These are phyloP conservation scores for Flaveria floridana DNA, from an alignment of 140 eudicot species.

Conservation along the genomic window DNA sequence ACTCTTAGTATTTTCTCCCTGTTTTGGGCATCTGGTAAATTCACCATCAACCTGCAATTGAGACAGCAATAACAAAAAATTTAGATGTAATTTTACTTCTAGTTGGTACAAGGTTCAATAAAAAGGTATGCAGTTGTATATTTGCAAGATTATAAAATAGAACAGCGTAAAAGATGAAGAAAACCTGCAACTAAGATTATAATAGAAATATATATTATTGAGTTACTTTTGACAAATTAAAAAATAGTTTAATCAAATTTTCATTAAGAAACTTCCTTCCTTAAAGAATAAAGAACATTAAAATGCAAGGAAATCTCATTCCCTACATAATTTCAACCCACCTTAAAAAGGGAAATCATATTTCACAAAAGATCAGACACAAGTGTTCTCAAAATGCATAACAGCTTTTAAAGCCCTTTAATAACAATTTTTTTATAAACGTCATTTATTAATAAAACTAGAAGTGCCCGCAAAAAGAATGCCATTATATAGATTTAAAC, in stretches of 20 bases:
- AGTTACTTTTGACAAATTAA: neutral
- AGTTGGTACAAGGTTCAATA: neutral
- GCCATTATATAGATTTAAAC: neutral
- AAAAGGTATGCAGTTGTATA: neutral
- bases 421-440: too few relatives aligned
- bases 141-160: neutral
- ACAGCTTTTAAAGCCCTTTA: neutral
- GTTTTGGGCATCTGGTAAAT: conserved; percentile 76
- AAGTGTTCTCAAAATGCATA: neutral
- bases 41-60: conserved; percentile 76
- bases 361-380: neutral
- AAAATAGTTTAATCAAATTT: neutral
- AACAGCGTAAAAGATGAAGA: neutral
- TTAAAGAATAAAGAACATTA: too few relatives aligned
- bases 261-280: too few relatives aligned
- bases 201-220: neutral
- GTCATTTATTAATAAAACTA: too few relatives aligned
- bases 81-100: neutral
- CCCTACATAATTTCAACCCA: neutral
- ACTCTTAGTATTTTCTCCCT: conserved; percentile 79
- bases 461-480: neutral
- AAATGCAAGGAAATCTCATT: neutral
- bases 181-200: neutral
- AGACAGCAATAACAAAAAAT: neutral
- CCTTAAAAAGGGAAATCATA: neutral